These are phyloP conservation scores for Boeremia lycopersici DNA, from an alignment of 2,329 filamentous ascomycete species.

Conservation along the genomic window DNA sequence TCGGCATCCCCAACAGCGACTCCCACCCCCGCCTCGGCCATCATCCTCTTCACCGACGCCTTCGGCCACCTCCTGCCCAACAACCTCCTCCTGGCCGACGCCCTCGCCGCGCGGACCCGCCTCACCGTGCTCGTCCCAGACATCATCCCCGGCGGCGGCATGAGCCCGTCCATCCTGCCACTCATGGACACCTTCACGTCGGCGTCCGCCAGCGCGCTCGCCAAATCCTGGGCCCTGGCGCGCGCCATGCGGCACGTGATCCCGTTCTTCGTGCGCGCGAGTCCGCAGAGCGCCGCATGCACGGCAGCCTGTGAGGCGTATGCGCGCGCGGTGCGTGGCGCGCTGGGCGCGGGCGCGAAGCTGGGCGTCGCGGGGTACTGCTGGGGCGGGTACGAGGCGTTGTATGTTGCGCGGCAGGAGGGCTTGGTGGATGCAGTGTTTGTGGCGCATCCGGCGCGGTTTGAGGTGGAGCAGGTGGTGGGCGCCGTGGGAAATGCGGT, in stretches of 20 bases:
- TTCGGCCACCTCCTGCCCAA: conserved; percentile 33
- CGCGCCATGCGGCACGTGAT: conserved; percentile 9
- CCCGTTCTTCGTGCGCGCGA: conserved; percentile 18
- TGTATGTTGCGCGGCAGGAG: background rate
- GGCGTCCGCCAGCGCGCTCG: conserved; percentile 1
- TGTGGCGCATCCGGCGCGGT: conserved; percentile 24
- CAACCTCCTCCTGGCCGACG: conserved; percentile 34
- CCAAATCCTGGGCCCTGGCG: background rate
- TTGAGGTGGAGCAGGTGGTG: background rate
- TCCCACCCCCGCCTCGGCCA: conserved; percentile 15
- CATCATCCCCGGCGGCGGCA: conserved; percentile 29
- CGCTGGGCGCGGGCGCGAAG: conserved; percentile 13
- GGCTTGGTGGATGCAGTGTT: conserved; percentile 21
- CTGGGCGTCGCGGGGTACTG: conserved; percentile 29
- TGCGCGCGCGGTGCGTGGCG: conserved; percentile 14
- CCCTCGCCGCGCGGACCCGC: conserved; percentile 21
- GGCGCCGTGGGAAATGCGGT: conserved; percentile 1
- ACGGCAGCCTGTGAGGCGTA: conserved; percentile 6
- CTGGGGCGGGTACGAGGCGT: conserved; percentile 30
- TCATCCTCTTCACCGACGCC: conserved; percentile 34
- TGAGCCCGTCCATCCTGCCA: conserved; percentile 10
- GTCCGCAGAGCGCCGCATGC: conserved; percentile 1
- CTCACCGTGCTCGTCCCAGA: conserved; percentile 30
- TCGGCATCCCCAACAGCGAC: background rate
- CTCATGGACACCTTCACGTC: conserved; percentile 18